phyloP scores from a whole-genome alignment of 108 stramenopile genomes.

The Schizochytrium sp. region DNA sequence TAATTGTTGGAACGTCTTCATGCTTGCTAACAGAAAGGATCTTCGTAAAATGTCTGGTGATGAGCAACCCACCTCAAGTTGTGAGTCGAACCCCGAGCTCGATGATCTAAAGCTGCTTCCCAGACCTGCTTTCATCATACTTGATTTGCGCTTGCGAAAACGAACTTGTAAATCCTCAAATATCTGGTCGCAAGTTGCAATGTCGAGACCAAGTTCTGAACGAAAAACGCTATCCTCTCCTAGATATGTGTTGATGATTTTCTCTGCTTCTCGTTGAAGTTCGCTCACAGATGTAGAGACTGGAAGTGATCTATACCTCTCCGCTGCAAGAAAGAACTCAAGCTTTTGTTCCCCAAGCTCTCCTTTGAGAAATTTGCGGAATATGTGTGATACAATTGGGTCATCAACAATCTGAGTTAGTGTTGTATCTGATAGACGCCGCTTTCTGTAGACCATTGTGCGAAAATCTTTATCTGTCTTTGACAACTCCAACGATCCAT shows the following conservation, averaged over 20 bases:
- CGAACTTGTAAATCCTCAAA: not conserved
- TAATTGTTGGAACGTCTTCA: slow-evolving; percentile 41
- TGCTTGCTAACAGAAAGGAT: slow-evolving; percentile 19
- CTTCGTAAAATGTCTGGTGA: not conserved
- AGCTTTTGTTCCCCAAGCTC: slow-evolving; percentile 55
- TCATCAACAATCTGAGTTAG: slow-evolving; percentile 25
- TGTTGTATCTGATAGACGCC: slow-evolving; percentile 49
- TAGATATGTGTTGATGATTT: not conserved
- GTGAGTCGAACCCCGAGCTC: too few species aligned
- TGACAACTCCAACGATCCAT: slow-evolving; percentile 10
- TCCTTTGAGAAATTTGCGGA: slow-evolving; percentile 11
- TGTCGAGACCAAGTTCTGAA: slow-evolving; percentile 18
- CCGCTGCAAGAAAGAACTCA: slow-evolving; percentile 10
- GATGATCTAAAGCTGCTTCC: too few species aligned
- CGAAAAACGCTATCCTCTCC: not conserved
- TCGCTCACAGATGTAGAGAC: not conserved
- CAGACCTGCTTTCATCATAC: too few species aligned
- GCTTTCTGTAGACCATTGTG: slow-evolving; percentile 45
- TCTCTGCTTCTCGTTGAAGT: not conserved
- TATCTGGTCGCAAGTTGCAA: not conserved
- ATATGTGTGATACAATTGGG: slow-evolving; percentile 25
- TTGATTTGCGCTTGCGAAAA: too few species aligned
- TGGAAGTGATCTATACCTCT: not conserved
- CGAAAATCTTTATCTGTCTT: slow-evolving; percentile 43
- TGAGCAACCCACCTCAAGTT: slow-evolving; percentile 35